Evolutionary conservation across 805 yeast species (phyloP).

Genomic region (Sugiyamaella valdiviana): DNA sequence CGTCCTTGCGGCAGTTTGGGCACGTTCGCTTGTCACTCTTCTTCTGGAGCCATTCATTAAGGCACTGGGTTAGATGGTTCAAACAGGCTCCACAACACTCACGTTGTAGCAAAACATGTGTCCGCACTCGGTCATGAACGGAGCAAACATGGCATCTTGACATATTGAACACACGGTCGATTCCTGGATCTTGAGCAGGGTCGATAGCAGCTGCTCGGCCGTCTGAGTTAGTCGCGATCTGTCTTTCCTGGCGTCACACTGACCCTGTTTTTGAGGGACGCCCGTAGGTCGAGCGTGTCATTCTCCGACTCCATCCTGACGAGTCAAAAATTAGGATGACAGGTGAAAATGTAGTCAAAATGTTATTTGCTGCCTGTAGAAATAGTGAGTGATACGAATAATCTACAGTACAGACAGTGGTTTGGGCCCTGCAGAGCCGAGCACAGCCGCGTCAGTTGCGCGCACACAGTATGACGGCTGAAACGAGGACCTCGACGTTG

Average conservation of each 20-base stretch:
- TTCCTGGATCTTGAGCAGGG: slow-evolving; percentile 16
- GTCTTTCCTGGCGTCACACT: too few species aligned
- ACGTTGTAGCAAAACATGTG: slow-evolving; percentile 57
- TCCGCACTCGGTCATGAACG: slow-evolving; percentile 54
- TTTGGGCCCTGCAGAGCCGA: too few species aligned
- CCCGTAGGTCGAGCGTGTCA: background rate
- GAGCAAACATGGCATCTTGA: slow-evolving; percentile 54
- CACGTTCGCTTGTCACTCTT: slow-evolving; percentile 14
- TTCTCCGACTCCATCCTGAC: background rate
- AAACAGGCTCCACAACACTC: background rate
- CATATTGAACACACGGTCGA: slow-evolving; percentile 47
- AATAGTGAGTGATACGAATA: too few species aligned
- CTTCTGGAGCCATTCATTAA: slow-evolving; percentile 27
- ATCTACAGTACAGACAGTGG: too few species aligned
- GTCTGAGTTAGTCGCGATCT: background rate
- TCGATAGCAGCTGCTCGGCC: background rate
- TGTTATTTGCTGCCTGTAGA: too few species aligned
- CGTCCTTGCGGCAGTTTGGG: slow-evolving; percentile 21
- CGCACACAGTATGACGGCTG: too few species aligned
- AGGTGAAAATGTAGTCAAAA: too few species aligned
- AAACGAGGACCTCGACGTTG: too few species aligned
- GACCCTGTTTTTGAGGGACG: background rate
- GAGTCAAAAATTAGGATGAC: background rate
- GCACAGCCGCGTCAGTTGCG: background rate
- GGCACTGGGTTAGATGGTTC: slow-evolving; percentile 17